phyloP scores from a whole-genome alignment of 148 eudicot species.

The Arbutus unedo region DNA sequence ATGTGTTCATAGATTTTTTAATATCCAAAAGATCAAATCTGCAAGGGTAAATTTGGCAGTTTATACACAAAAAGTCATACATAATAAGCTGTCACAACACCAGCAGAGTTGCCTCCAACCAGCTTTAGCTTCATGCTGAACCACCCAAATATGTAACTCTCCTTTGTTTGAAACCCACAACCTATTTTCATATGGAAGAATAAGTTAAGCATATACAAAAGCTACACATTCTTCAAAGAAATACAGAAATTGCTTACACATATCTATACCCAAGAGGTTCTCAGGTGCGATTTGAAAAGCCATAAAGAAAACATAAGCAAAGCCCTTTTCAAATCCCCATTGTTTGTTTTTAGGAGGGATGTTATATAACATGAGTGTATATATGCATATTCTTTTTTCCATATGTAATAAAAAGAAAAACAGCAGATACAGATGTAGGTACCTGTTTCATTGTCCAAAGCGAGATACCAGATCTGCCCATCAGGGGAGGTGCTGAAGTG shows the following conservation, averaged over 20 bases:
- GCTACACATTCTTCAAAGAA: background rate
- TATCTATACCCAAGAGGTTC: background rate
- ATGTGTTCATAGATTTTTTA: too few species aligned
- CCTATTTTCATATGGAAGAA: too few species aligned
- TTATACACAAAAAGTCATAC: constrained; percentile 36
- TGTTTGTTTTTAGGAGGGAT: background rate
- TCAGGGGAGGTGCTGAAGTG: constrained; percentile 74
- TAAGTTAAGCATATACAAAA: too few species aligned
- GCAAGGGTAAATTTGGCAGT: constrained; percentile 4
- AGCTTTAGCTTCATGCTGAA: constrained; percentile 92
- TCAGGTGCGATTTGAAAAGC: background rate
- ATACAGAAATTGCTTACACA: background rate
- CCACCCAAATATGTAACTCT: constrained; percentile 95
- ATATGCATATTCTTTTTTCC: background rate
- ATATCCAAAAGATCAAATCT: background rate
- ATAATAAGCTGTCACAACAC: constrained; percentile 93
- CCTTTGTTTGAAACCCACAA: constrained; percentile 75
- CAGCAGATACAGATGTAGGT: background rate
- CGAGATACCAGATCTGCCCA: constrained; percentile 89
- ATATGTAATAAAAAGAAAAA: background rate
- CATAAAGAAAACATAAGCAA: background rate
- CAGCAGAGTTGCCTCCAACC: constrained; percentile 91
- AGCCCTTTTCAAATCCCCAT: background rate
- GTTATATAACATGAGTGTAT: background rate
- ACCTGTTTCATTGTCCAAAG: constrained; percentile 73